phyloP scores from a whole-genome alignment of 208 protist genomes.

The Jaenimonas drosophilae region DNA sequence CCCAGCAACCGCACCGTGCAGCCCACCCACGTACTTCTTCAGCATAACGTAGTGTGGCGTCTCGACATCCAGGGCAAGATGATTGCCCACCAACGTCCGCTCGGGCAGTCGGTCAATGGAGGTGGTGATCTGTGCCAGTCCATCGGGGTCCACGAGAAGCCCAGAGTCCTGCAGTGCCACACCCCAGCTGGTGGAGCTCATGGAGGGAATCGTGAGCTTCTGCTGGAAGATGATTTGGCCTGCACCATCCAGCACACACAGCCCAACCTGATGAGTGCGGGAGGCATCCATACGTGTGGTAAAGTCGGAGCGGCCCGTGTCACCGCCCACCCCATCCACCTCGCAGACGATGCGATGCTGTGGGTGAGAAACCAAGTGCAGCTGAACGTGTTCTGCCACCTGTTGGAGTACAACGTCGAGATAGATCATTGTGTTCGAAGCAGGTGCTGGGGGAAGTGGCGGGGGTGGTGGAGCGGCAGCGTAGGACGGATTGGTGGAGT shows the following conservation, averaged over 20 bases:
- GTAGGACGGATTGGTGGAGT: not conserved
- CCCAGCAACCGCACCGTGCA: slow-evolving; percentile 23
- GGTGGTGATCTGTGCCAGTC: slow-evolving; percentile 17
- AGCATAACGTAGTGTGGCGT: slow-evolving; percentile 45
- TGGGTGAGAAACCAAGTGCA: slow-evolving; percentile 35
- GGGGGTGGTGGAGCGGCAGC: not conserved
- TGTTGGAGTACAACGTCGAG: slow-evolving; percentile 47
- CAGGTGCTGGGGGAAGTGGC: not conserved
- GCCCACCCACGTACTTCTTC: slow-evolving; percentile 40
- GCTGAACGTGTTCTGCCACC: slow-evolving; percentile 39
- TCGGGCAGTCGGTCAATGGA: slow-evolving; percentile 51
- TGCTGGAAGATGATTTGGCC: slow-evolving; percentile 64
- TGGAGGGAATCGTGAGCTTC: slow-evolving; percentile 45
- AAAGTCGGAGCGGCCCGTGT: slow-evolving; percentile 42
- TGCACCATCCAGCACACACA: slow-evolving; percentile 40
- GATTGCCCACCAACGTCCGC: slow-evolving; percentile 30
- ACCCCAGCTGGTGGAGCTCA: slow-evolving; percentile 34
- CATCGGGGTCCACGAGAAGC: slow-evolving; percentile 36
- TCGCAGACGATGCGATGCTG: slow-evolving; percentile 57
- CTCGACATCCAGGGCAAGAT: slow-evolving; percentile 42
- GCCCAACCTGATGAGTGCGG: slow-evolving; percentile 35
- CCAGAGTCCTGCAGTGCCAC: slow-evolving; percentile 50
- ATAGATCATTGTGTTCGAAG: slow-evolving; percentile 14
- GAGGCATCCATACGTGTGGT: slow-evolving; percentile 29
- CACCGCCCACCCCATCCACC: slow-evolving; percentile 49